Base-by-base conservation (phyloP, 345 rosid species). In the Eucalyptus melliodora region DNA sequence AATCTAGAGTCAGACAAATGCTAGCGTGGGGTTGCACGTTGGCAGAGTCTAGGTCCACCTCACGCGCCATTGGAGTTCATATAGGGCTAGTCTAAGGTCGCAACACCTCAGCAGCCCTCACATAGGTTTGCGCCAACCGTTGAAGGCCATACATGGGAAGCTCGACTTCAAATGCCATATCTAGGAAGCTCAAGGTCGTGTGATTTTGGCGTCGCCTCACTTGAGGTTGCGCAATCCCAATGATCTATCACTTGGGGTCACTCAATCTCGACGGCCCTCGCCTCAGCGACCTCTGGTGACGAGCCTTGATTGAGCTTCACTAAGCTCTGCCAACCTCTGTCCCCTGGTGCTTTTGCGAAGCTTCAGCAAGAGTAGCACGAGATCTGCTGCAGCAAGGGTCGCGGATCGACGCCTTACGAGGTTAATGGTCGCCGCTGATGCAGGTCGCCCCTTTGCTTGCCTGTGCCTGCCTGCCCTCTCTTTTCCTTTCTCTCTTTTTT, bases 11-110 rank as follows among this genome's bases (percentile, higher is more conserved):
- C 3, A 3, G 2, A 65, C 11, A 9, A 9, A n/a, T n/a, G 40
- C 77, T 0, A 3, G 37, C 10, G 1, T n/a, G 37, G 37, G 21
- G 37, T n/a, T 19, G 2, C 6, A 16, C 21, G 3, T 30, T 16
- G 1, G 34, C 21, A 0, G 77, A 65, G 37, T 65, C 72, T 4
- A 65, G 5, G 31, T 65, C n/a, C 8, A n/a, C 37, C 37, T 65
- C 10, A 5, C 19, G 2, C 6, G 17, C 37, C 9, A 2, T 11
- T 8, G 3, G 72, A 65, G 77, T n/a, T n/a, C 37, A 15, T n/a
- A 30, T 30, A 7, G 7, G 16, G 34, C 69, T 62, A 3, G 34
- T n/a, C 69, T 1, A 62, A 62, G 69, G 69, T 62, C 34, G 8
- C 69, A 13, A 13, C 16, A 13, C 31, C 72, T 62, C 34, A 14